These are phyloP conservation scores for Parmelia sp. DNA, from an alignment of 495 filamentous ascomycete species.

Conservation along the genomic window DNA sequence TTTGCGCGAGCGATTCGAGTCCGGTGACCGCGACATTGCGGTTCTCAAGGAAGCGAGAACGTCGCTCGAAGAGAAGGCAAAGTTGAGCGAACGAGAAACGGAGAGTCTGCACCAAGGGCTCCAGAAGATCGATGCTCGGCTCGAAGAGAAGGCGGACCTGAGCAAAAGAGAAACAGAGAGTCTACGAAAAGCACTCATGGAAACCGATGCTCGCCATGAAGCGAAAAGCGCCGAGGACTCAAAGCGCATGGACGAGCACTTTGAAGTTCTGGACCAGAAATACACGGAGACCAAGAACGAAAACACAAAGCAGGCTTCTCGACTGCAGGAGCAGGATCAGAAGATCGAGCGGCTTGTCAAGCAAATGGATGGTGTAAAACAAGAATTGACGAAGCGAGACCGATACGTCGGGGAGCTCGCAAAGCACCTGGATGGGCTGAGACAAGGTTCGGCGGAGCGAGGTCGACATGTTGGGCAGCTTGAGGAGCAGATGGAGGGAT, in stretches of 20 bases:
- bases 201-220: background rate
- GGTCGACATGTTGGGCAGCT: background rate
- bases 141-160: background rate
- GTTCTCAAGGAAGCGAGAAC: too few relatives aligned
- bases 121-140: background rate
- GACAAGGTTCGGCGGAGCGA: background rate
- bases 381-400: background rate
- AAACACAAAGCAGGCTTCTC: background rate
- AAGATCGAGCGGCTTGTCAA: background rate
- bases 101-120: background rate
- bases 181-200: background rate
- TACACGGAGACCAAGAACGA: background rate
- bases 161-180: background rate
- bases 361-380: background rate
- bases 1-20: too few relatives aligned
- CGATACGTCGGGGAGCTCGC: background rate
- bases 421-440: background rate
- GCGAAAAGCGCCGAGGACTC: background rate
- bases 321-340: background rate
- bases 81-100: background rate
- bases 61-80: background rate
- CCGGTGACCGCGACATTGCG: too few relatives aligned
- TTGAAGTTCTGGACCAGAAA: background rate
- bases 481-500: background rate
- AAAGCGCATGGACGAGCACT: background rate